Base-by-base conservation (phyloP, 2,329 filamentous ascomycete genomes). In the Juglanconis juglandina region DNA sequence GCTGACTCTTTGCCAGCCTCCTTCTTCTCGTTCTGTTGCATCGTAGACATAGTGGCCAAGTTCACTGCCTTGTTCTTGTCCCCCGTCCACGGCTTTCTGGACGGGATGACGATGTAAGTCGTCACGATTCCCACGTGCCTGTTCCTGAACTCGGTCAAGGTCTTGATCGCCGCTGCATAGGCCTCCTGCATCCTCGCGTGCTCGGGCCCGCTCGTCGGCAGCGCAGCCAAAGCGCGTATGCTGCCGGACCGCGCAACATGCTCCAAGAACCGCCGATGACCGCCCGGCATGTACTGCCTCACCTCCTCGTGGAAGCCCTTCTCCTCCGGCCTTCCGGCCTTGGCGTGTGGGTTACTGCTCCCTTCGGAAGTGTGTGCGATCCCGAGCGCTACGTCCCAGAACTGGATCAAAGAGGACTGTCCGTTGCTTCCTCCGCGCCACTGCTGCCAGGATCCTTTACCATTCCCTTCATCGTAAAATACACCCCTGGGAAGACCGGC, bases 351-450 rank as follows among this genome's bases (percentile, higher is more conserved):
- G 10, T 63, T 63, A 41, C 66, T 67, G 61, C 72, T 73, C 1
- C 77, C 77, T 52, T 74, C 74, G 2, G 76, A 73, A 1, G 69
- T 69, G 75, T 98, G 94, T 68, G 96, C 88, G 13, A 98, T 82
- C 2, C 92, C 91, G 0, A 98, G 81, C 0, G 92, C 85, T 13
- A 96, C 83, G 71, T 98, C 94, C 73, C 96, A 92, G 77, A 96
- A 95, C 69, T 97, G 92, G 61, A 98, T 92, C 47, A 96, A 79
- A 0, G 91, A 96, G 73, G 90, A 94, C 73, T 98, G 94, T 0
- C 93, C 94, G 69, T 97, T 97, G 72, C 91, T 96, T 4, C 94
- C 94, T 17, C 94, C 94, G n/a, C 90, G 85, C 60, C 90, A 89
- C 66, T 94, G 87, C 17, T 87, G 81, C 81, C 92, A 96, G 41